Conservation (phyloP, 768 basidiomycete genomes). For the Rhodotorula diobovata region DNA sequence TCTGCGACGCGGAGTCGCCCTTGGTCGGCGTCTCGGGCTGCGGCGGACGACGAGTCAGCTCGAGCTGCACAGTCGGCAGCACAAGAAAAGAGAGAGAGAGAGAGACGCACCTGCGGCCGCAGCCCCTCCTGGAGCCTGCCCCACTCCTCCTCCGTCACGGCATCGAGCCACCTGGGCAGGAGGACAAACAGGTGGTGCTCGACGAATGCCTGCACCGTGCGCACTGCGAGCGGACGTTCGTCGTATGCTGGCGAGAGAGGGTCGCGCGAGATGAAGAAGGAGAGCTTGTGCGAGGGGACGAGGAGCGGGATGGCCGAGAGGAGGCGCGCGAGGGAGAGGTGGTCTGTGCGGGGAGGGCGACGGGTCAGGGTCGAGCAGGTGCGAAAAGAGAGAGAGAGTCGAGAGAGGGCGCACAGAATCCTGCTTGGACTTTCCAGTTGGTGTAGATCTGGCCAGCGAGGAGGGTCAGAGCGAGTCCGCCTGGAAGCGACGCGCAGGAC, state of each 20-base stretch:
- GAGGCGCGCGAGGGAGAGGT: slow-evolving; percentile 24
- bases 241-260: slow-evolving; percentile 1
- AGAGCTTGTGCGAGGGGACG: slow-evolving; percentile 22
- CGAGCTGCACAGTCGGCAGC: no score
- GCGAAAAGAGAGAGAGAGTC: background rate
- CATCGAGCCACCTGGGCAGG: slow-evolving; percentile 22
- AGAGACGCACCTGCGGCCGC: background rate
- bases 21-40: background rate
- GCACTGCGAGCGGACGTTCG: slow-evolving; percentile 9
- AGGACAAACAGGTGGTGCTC: slow-evolving; percentile 33
- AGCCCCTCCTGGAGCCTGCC: slow-evolving; percentile 5
- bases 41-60: background rate
- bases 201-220: slow-evolving; percentile 23
- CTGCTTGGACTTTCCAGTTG: slow-evolving; percentile 31
- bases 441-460: slow-evolving; percentile 20
- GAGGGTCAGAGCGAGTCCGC: fast-evolving
- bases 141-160: slow-evolving; percentile 14
- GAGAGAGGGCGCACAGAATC: slow-evolving; percentile 10
- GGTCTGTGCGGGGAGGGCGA: slow-evolving; percentile 10
- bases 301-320: slow-evolving; percentile 14
- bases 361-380: background rate
- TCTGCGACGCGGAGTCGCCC: background rate
- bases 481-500: background rate
- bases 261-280: slow-evolving; percentile 30
- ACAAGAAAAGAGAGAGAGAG: no score